Evolutionary conservation across 192 early-diverging fungal species (phyloP).

Genomic region (Backusella macrospora): DNA sequence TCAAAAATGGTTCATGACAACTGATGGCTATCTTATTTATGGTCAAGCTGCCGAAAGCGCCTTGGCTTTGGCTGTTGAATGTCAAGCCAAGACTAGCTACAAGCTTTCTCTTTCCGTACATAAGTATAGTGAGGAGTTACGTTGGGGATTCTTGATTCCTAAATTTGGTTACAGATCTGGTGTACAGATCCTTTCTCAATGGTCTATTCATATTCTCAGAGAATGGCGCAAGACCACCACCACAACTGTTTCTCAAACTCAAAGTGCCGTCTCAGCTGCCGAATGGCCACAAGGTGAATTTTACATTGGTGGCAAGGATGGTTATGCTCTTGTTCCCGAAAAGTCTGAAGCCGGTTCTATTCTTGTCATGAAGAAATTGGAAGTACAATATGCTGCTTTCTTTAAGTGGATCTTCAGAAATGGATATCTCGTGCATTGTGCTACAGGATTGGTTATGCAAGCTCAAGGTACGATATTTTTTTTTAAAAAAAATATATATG

Average conservation of each 20-base stretch:
- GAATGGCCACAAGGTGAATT: slow-evolving; percentile 32
- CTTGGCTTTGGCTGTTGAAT: slow-evolving; percentile 11
- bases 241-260: not conserved
- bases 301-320: slow-evolving; percentile 27
- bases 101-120: slow-evolving; percentile 9
- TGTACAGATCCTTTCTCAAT: slow-evolving; percentile 25
- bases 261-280: not conserved
- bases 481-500: not conserved
- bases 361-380: slow-evolving; percentile 17
- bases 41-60: slow-evolving; percentile 10
- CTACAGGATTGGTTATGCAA: slow-evolving; percentile 33
- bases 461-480: slow-evolving; percentile 21
- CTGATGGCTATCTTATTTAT: slow-evolving; percentile 35
- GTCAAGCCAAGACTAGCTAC: not conserved
- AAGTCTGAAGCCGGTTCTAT: slow-evolving; percentile 20
- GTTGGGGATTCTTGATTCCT: slow-evolving; percentile 39
- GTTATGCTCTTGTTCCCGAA: slow-evolving; percentile 18
- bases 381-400: not conserved
- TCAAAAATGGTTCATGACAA: slow-evolving; percentile 34
- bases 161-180: slow-evolving; percentile 17
- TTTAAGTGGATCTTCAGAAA: slow-evolving; percentile 34
- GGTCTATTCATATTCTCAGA: slow-evolving; percentile 25
- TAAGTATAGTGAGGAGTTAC: slow-evolving; percentile 18
- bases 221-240: slow-evolving; percentile 25
- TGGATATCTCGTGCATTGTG: slow-evolving; percentile 28